Conservation (phyloP, 331 rosid genomes). For the Quercus phellos region DNA sequence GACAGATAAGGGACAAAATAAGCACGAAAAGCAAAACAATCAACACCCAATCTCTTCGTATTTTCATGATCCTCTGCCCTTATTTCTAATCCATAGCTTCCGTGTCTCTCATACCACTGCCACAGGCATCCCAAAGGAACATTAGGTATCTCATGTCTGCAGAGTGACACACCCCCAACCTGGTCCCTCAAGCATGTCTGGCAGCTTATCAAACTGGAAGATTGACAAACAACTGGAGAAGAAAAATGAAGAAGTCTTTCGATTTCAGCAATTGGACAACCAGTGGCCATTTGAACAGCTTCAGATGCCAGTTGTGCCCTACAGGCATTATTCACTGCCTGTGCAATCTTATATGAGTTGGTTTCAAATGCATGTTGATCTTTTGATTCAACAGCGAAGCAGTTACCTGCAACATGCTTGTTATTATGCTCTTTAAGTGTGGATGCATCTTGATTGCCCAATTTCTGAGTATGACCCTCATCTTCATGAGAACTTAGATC, state of each 20-base stretch:
- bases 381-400: slow-evolving; percentile 21
- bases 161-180: slow-evolving; percentile 31
- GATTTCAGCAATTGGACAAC: slow-evolving; percentile 64
- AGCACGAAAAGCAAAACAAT: slow-evolving; percentile 40
- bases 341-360: slow-evolving; percentile 36
- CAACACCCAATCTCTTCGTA: slow-evolving; percentile 35
- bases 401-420: slow-evolving; percentile 25
- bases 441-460: slow-evolving; percentile 12
- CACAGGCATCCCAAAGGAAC: slow-evolving; percentile 59
- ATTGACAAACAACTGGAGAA: slow-evolving; percentile 52
- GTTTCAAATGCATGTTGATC: slow-evolving; percentile 26
- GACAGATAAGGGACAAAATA: slow-evolving; percentile 80
- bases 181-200: slow-evolving; percentile 34
- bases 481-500: slow-evolving; percentile 5
- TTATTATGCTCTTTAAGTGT: slow-evolving; percentile 18
- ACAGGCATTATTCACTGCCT: slow-evolving; percentile 46
- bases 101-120: slow-evolving; percentile 86
- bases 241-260: slow-evolving; percentile 64
- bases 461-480: slow-evolving; percentile 24
- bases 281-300: slow-evolving; percentile 45
- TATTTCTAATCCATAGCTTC: slow-evolving; percentile 77
- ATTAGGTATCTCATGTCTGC: slow-evolving; percentile 55
- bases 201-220: slow-evolving; percentile 30
- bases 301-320: slow-evolving; percentile 61
- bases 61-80: slow-evolving; percentile 45